Conservation (phyloP, 176 grass and related monocot species). For the Triticum aestivum region IWGSC_CS_RefSeq_v2.1 NC_057796.1:483592181-483592680, state of each 20-base stretch:
- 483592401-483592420: neutral
- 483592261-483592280: conserved; percentile 96
- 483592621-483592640: neutral
- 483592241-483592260: conserved; percentile 80
- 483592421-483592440: conserved; percentile 17
- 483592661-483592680: neutral
- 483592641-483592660: neutral
- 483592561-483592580: neutral
- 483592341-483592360: conserved; percentile 86
- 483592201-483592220: neutral
- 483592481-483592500: conserved; percentile 99
- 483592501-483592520: conserved; percentile 99
- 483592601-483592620: neutral
- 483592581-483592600: neutral
- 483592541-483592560: neutral
- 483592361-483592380: conserved; percentile 99
- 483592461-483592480: conserved; percentile 97
- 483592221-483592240: conserved; percentile 33
- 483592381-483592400: conserved; percentile 33
- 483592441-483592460: conserved; percentile 11
- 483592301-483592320: conserved; percentile 99
- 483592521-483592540: conserved; percentile 57
- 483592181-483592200: neutral
- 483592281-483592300: conserved; percentile 98
- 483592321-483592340: conserved; percentile 96